These are phyloP conservation scores for Saccharum hybrid DNA, from an alignment of 202 grass and related monocot genomes.

Conservation along the genomic window DNA sequence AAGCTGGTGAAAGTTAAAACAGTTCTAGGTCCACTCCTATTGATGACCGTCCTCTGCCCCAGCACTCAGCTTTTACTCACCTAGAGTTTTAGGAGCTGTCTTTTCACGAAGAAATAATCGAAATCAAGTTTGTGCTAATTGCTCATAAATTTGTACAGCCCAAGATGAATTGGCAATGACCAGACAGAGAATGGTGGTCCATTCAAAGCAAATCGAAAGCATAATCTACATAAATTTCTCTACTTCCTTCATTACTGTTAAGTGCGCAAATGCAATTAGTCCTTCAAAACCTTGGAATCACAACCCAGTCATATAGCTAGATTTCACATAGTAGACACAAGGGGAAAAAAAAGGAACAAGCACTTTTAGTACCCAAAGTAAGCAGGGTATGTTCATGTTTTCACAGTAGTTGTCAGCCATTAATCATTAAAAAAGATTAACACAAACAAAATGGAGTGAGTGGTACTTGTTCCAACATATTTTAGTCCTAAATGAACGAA, in stretches of 20 bases:
- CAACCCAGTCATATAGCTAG: not conserved
- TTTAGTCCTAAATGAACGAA: not conserved
- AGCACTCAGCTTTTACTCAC: not conserved
- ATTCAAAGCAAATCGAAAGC: not conserved
- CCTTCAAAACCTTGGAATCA: not conserved
- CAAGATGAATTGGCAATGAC: not conserved
- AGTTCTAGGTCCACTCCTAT: not conserved
- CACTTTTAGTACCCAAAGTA: not conserved
- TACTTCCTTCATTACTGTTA: not conserved
- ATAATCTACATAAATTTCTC: not conserved
- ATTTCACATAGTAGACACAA: not conserved
- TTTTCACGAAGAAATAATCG: not conserved
- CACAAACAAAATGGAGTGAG: not conserved
- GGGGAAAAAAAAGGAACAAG: not conserved
- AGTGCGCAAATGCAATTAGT: not conserved
- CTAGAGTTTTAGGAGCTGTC: not conserved
- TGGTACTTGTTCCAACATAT: conserved; percentile 1
- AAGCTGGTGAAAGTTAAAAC: not conserved
- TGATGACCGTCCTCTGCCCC: too few species aligned
- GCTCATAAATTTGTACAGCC: not conserved
- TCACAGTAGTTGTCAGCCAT: not conserved
- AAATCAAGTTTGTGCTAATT: not conserved
- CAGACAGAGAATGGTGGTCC: not conserved
- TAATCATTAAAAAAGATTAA: not conserved
- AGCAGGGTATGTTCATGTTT: not conserved